Percentiles rank a stretch among this genome's conserved stretches.
Evolutionary conservation across 2,329 filamentous ascomycete species (phyloP).

Genomic region (Sporothrix inflata): DNA sequence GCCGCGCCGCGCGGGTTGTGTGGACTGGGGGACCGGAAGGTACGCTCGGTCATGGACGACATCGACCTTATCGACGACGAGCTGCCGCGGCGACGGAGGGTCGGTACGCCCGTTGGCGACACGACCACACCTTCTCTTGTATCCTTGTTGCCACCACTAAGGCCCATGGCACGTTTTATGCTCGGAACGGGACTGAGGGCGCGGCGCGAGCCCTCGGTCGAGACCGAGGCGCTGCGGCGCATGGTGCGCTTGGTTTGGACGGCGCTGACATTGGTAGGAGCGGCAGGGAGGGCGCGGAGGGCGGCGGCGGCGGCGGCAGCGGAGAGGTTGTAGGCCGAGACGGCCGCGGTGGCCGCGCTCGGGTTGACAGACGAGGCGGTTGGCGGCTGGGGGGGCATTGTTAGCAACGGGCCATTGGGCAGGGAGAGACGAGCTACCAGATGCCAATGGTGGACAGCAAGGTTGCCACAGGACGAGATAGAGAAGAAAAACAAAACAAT

Average conservation of each 20-base stretch:
- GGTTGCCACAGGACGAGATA: background rate
- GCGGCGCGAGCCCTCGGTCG: conserved; percentile 56
- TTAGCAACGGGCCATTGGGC: conserved; percentile 30
- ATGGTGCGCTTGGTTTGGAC: conserved; percentile 86
- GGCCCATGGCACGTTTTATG: conserved; percentile 26
- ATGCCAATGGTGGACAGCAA: conserved; percentile 20
- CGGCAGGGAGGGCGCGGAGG: conserved; percentile 74
- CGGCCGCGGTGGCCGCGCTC: conserved; percentile 77
- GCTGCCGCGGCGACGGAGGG: conserved; percentile 68
- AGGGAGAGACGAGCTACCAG: background rate
- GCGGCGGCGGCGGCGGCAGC: conserved; percentile 86
- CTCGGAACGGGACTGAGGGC: conserved; percentile 32
- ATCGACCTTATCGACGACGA: conserved; percentile 70
- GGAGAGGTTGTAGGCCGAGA: conserved; percentile 82
- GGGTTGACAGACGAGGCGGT: conserved; percentile 67
- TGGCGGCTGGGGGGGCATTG: conserved; percentile 55
- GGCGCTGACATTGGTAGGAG: conserved; percentile 77
- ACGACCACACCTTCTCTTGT: conserved; percentile 18
- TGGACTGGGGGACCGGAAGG: conserved; percentile 79
- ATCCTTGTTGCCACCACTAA: conserved; percentile 27
- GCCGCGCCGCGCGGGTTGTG: conserved; percentile 43
- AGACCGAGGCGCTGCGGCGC: conserved; percentile 71
- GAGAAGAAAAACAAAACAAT: background rate
- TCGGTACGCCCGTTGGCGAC: conserved; percentile 32
- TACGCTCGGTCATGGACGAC: conserved; percentile 84